Percentiles rank a stretch among this genome's conserved stretches.
Evolutionary conservation across 2,329 filamentous ascomycete species (phyloP).

Genomic region (Pyricularia sp.): DNA sequence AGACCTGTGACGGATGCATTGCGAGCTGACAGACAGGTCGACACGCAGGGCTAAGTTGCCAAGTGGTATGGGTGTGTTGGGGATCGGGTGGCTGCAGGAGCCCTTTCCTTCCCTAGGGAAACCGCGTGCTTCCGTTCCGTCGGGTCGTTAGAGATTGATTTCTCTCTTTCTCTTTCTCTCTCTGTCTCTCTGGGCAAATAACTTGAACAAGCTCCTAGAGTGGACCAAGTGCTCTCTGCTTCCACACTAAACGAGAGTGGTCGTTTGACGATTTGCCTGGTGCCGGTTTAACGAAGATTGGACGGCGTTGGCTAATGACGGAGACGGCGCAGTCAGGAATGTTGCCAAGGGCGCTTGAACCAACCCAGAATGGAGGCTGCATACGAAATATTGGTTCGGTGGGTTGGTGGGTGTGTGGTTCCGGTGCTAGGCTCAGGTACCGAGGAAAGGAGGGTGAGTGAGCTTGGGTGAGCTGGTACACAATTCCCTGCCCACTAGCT

Average conservation of each 20-base stretch:
- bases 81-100: not conserved
- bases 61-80: not conserved
- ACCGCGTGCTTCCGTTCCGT: not conserved
- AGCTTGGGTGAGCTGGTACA: not conserved
- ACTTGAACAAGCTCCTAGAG: not conserved
- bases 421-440: not conserved
- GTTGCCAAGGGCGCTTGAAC: constrained; percentile 2
- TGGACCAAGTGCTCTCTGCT: not conserved
- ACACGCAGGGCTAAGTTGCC: not conserved
- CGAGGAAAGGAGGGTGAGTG: not conserved
- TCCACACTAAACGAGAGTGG: not conserved
- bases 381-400: not conserved
- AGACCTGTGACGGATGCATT: constrained; percentile 1
- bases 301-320: not conserved
- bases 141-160: not conserved
- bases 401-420: not conserved
- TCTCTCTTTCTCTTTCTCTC: not conserved
- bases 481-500: not conserved
- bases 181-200: not conserved
- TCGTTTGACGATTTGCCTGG: not conserved
- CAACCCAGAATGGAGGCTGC: not conserved
- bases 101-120: not conserved
- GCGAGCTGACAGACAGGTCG: not conserved
- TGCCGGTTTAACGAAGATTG: not conserved
- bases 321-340: not conserved